Percentiles rank a stretch among this genome's conserved stretches.
These are phyloP conservation scores for Arabidopsis lyrata DNA, from an alignment of 441 rosid genomes.

Conservation along the genomic window DNA sequence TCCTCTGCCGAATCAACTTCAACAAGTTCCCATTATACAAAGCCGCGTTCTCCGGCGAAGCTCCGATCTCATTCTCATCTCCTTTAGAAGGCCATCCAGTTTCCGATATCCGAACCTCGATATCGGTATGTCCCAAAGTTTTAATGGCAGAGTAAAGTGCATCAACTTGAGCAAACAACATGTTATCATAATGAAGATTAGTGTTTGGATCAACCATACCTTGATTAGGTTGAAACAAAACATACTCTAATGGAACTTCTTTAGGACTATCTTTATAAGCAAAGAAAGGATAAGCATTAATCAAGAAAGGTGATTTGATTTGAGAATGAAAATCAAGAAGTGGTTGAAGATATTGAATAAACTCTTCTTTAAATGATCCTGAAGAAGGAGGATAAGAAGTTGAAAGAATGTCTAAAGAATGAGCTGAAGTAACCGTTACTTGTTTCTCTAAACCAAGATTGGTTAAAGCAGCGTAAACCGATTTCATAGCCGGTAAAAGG, in stretches of 20 bases:
- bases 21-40: slow-evolving; percentile 72
- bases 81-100: slow-evolving; percentile 96
- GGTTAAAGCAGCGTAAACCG: slow-evolving; percentile 49
- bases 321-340: slow-evolving; percentile 67
- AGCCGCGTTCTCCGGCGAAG: slow-evolving; percentile 67
- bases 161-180: slow-evolving; percentile 89
- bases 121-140: slow-evolving; percentile 65
- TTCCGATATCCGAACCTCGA: slow-evolving; percentile 72
- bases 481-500: slow-evolving; percentile 62
- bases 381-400: slow-evolving; percentile 79
- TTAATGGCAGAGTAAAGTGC: slow-evolving; percentile 78
- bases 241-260: slow-evolving; percentile 65
- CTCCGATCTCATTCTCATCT: slow-evolving; percentile 71
- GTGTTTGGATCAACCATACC: slow-evolving; percentile 67
- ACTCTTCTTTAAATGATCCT: slow-evolving; percentile 63
- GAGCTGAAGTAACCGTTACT: slow-evolving; percentile 72
- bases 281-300: slow-evolving; percentile 86
- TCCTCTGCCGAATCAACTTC: slow-evolving; percentile 52
- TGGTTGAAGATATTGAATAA: slow-evolving; percentile 57
- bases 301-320: slow-evolving; percentile 66
- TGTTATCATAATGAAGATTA: slow-evolving; percentile 75
- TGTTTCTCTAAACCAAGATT: slow-evolving; percentile 62
- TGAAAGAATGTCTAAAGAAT: slow-evolving; percentile 59
- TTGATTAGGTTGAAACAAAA: slow-evolving; percentile 72
- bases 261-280: slow-evolving; percentile 70